Evolutionary conservation across 306 rosid genomes (phyloP).

Genomic region (Delonix regia): DNA sequence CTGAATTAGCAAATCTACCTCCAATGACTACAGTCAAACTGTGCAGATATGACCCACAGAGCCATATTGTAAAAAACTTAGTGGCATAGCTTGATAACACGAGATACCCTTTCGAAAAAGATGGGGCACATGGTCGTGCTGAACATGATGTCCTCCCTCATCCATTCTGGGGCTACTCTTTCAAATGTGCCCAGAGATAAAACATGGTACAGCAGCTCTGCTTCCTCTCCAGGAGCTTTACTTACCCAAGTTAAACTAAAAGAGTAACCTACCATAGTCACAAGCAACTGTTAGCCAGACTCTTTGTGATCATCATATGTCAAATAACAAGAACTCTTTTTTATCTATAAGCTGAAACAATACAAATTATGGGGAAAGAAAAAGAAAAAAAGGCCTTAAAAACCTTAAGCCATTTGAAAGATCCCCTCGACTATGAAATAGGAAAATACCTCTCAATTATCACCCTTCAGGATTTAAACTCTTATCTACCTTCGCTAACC

Average conservation of each 20-base stretch:
- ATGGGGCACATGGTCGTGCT: constrained; percentile 80
- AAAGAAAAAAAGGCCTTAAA: no score
- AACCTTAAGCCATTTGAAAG: not conserved
- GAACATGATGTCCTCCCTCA: constrained; percentile 82
- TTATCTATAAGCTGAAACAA: no score
- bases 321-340: not conserved
- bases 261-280: constrained; percentile 66
- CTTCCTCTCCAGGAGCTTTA: constrained; percentile 53
- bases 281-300: constrained; percentile 12
- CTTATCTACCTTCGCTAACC: no score
- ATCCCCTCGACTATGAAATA: not conserved
- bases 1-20: not conserved
- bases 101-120: constrained; percentile 74
- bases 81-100: constrained; percentile 56
- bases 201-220: constrained; percentile 63
- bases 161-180: constrained; percentile 94
- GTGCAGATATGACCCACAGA: constrained; percentile 23
- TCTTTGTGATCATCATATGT: not conserved
- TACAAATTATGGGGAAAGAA: no score
- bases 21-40: not conserved
- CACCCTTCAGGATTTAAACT: no score
- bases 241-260: constrained; percentile 76
- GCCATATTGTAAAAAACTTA: constrained; percentile 19
- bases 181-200: constrained; percentile 79
- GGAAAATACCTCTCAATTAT: not conserved